Evolutionary conservation across 116 monocot genomes (phyloP), one percentile per base, ranked within the genome.

Genomic region (Posidonia oceanica): DNA sequence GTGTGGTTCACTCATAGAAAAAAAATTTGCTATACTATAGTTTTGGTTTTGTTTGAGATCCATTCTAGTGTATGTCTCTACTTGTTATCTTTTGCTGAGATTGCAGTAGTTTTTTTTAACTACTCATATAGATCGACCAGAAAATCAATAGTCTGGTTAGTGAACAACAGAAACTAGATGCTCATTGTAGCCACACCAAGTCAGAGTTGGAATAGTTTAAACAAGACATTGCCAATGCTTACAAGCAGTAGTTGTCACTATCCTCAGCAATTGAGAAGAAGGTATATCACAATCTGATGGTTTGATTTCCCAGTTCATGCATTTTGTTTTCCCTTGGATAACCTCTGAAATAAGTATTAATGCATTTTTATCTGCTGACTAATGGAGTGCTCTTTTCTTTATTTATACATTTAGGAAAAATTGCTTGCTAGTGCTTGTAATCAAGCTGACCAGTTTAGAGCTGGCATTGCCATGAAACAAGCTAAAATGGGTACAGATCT

Each of bases 401-500:
- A 64, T 13, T 18, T 64, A 13, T 39, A 14, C 67, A 68, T 68
- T 7, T 42, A 66, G 66, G 66, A 66, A 66, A 66, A 66, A 66
- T 20, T 66, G 41, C 66, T 66, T 20, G 16, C 41, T 39, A 61
- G 63, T 82, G 78, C 88, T 18, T 76, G 71, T 64, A 93, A 77
- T 67, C 93, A 98, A 74, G 88, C 90, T 64, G 87, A 93, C 54
- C 93, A 98, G 81, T 88, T 98, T 23, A 80, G 76, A 81, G 83
- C 90, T 73, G 87, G 93, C 56, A 98, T 98, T 82, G 79, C 87
- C 21, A 86, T 88, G 89, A 98, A 98, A 74, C 69, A 86, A 80
- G 88, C 85, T 70, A 93, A 98, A 81, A 98, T 98, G 93, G 93
- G 93, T 36, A 98, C 93, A 58, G 98, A 98, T 71, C 87, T 98